Conservation (phyloP, 805 yeast genomes). For the Saturnispora bothae region DNA sequence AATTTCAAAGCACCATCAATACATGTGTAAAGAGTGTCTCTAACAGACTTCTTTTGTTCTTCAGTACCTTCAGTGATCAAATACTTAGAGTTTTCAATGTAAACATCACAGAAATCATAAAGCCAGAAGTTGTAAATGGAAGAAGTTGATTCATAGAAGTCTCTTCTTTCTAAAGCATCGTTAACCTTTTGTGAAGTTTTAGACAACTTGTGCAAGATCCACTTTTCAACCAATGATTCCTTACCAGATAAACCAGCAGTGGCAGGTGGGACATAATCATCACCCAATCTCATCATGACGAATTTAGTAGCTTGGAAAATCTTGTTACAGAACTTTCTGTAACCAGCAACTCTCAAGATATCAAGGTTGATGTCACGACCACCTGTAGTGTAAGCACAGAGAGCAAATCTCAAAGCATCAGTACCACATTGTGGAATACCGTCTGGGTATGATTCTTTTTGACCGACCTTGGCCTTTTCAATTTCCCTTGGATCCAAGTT, state of each 20-base stretch:
- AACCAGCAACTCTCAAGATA: slow-evolving; percentile 94
- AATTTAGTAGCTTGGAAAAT: slow-evolving; percentile 98
- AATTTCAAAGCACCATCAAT: slow-evolving; percentile 82
- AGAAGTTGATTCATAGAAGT: slow-evolving; percentile 79
- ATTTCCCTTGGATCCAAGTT: slow-evolving; percentile 85
- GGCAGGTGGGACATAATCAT: slow-evolving; percentile 75
- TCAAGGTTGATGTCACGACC: slow-evolving; percentile 97
- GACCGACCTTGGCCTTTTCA: slow-evolving; percentile 80
- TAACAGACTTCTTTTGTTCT: slow-evolving; percentile 78
- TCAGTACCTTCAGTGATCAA: slow-evolving; percentile 86
- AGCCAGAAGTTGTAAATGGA: slow-evolving; percentile 91
- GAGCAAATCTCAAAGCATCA: slow-evolving; percentile 94
- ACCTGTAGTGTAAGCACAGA: slow-evolving; percentile 97
- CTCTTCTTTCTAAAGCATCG: slow-evolving; percentile 67
- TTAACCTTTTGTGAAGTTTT: slow-evolving; percentile 55
- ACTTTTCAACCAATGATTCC: slow-evolving; percentile 87
- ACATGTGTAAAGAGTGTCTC: slow-evolving; percentile 87
- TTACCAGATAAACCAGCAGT: slow-evolving; percentile 51
- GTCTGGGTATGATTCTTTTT: slow-evolving; percentile 79
- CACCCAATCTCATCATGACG: slow-evolving; percentile 86
- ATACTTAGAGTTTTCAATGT: slow-evolving; percentile 93
- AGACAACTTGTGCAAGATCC: slow-evolving; percentile 86
- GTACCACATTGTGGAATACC: slow-evolving; percentile 99
- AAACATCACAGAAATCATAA: slow-evolving; percentile 90
- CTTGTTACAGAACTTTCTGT: slow-evolving; percentile 98